Evolutionary conservation across 2,329 filamentous ascomycete species (phyloP), one percentile per base, ranked within the genome.

Genomic region (Grosmannia clavigera): DNA sequence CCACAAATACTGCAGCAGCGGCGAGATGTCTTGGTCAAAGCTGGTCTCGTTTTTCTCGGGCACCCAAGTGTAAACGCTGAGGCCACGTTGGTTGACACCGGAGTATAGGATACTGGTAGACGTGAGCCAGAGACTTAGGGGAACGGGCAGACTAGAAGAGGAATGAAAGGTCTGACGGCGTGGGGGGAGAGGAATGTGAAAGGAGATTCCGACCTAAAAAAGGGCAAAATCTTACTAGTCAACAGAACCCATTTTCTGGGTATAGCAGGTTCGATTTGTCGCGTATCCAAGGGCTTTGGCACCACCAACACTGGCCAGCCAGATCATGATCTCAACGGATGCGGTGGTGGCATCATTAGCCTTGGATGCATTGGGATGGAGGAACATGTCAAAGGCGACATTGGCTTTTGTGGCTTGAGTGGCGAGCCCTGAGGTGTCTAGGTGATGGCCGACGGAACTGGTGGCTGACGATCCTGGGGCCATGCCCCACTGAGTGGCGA

Each of bases 331-430:
- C 33, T 60, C 59, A 16, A 33, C 43, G 14, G 59, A 60, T 3
- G 59, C 59, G 2, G 54, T 46, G n/a, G 54, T 60, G 31, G 48
- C n/a, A 6, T 11, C 4, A 6, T 5, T 3, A 3, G 55, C 54
- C 11, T 33, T 43, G 22, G 25, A 9, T 3, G 22, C n/a, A 25
- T 57, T 50, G 29, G 12, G 12, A 16, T 40, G 33, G n/a, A 46
- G n/a, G n/a, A 60, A 60, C 55, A 60, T 57, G 46, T 60, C 59
- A 48, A 57, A 54, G 33, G 59, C 59, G 9, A 60, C 46, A 35
- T 60, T 60, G 54, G 59, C 55, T 46, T n/a, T 33, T 22, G 40
- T n/a, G 35, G 9, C 11, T 10, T 38, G 11, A 6, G 27, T 16
- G 7, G 7, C 48, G 48, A 51, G 48, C 3, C 48, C 48, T 10